These are phyloP conservation scores for Lipomyces spencermartinsiae DNA, from an alignment of 805 yeast genomes.

Conservation along the genomic window DNA sequence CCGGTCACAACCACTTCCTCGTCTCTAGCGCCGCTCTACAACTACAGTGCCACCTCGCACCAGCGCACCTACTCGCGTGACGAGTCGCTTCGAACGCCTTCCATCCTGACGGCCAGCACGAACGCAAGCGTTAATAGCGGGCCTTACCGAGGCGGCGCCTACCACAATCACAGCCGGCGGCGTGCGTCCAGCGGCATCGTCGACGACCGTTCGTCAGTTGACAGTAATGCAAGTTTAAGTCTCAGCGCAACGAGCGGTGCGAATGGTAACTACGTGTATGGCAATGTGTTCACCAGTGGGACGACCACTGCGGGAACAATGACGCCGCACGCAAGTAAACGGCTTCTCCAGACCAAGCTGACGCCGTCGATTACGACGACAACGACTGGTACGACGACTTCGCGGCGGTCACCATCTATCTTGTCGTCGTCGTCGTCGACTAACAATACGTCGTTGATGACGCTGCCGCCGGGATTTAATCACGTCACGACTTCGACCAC, in stretches of 20 bases:
- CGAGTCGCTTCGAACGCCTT: constrained; percentile 4
- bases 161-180: neutral
- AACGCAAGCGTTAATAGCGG: neutral
- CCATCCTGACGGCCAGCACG: constrained; percentile 7
- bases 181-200: neutral
- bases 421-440: constrained; percentile 32
- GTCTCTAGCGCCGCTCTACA: constrained; percentile 31
- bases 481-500: neutral
- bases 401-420: constrained; percentile 24
- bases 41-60: constrained; percentile 4
- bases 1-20: constrained; percentile 29
- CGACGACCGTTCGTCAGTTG: constrained; percentile 1
- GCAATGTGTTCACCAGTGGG: constrained; percentile 22
- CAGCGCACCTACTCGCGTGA: neutral
- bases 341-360: constrained; percentile 7
- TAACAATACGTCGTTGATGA: constrained; percentile 33
- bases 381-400: constrained; percentile 24
- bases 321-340: neutral
- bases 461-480: constrained; percentile 24
- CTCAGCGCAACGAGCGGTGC: constrained; percentile 2
- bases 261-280: constrained; percentile 15
- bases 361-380: constrained; percentile 9
- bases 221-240: neutral
- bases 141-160: neutral
- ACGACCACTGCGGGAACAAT: neutral